Conservation (phyloP, 148 eudicot genomes). For the Amaranthus hypochondriacus region DNA sequence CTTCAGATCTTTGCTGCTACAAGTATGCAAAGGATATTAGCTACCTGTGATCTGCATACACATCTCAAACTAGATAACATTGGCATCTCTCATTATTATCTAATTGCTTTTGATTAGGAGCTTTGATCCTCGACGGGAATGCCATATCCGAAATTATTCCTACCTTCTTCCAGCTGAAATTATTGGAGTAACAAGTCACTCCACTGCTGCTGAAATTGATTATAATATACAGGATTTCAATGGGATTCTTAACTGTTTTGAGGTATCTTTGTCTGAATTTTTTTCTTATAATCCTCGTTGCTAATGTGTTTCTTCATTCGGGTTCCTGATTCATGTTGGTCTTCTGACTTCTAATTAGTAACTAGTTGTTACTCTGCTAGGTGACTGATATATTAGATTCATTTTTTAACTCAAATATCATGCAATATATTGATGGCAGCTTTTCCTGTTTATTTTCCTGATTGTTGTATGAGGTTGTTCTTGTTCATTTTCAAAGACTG, state of each 20-base stretch:
- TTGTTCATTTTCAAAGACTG: background rate
- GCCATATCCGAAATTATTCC: conserved; percentile 70
- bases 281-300: background rate
- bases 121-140: conserved; percentile 86
- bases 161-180: conserved; percentile 84
- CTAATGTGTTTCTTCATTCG: background rate
- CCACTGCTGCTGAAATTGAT: conserved; percentile 48
- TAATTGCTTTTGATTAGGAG: conserved; percentile 34
- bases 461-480: background rate
- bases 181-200: conserved; percentile 59
- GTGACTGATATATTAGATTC: background rate
- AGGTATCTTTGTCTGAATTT: conserved; percentile 37
- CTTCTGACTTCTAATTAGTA: background rate
- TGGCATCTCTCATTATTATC: background rate
- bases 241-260: conserved; percentile 55
- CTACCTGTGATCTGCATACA: background rate
- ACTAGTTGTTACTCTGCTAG: background rate
- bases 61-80: background rate
- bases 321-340: background rate
- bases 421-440: background rate
- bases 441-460: background rate
- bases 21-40: background rate
- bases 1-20: background rate
- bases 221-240: conserved; percentile 64
- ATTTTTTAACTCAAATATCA: background rate